Percentiles rank a stretch among this genome's conserved stretches.
Conservation (phyloP, 306 rosid species). For the Corylus heterophylla region DNA sequence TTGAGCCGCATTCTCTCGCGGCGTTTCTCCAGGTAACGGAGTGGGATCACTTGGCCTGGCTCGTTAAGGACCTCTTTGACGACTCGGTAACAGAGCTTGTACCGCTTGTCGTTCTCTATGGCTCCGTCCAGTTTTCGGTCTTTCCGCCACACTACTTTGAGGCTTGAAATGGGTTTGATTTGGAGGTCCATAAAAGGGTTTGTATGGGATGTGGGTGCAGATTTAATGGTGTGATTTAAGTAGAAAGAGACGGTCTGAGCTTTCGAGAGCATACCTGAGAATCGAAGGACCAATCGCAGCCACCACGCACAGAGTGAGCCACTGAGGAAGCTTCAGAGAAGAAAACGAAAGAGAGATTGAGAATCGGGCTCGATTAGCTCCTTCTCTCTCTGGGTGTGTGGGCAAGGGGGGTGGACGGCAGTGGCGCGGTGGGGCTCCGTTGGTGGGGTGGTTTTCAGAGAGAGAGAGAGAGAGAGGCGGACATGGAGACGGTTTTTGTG, state of each 20-base stretch:
- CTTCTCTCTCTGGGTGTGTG: too few relatives aligned
- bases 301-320: neutral
- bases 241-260: slow-evolving; percentile 20
- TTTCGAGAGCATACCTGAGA: slow-evolving; percentile 47
- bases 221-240: slow-evolving; percentile 15
- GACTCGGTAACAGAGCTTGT: slow-evolving; percentile 55
- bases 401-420: too few relatives aligned
- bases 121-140: slow-evolving; percentile 70
- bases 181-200: slow-evolving; percentile 27
- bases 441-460: too few relatives aligned
- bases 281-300: neutral
- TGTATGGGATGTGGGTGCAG: neutral
- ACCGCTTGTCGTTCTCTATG: slow-evolving; percentile 67
- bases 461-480: too few relatives aligned
- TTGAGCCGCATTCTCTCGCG: slow-evolving; percentile 73
- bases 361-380: neutral
- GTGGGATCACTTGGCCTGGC: slow-evolving; percentile 58
- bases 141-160: slow-evolving; percentile 85
- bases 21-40: slow-evolving; percentile 65
- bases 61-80: slow-evolving; percentile 65
- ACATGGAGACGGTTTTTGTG: too few relatives aligned
- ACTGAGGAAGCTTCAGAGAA: neutral
- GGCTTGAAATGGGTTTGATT: slow-evolving; percentile 54
- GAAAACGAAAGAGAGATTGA: neutral
- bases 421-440: too few relatives aligned